Evolutionary conservation across 83 land plant genomes (phyloP).

Genomic region (Diphasiastrum complanatum): DNA sequence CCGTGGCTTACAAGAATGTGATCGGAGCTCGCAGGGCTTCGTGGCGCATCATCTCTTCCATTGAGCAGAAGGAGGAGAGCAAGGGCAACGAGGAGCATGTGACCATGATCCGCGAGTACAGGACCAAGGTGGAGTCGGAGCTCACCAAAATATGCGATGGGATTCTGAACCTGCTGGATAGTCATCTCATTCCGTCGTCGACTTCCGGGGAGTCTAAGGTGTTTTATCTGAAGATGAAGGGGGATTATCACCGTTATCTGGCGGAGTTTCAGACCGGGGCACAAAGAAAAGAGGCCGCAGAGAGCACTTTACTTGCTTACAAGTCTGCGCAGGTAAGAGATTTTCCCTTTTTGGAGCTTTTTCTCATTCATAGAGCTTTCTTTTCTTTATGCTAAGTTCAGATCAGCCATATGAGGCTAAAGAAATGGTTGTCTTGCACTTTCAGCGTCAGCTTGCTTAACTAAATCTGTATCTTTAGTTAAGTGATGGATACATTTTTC

Average conservation of each 20-base stretch:
- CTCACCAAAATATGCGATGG: neutral
- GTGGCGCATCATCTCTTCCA: no score
- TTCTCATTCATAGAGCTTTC: no score
- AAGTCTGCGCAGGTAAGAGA: neutral
- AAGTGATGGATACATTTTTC: no score
- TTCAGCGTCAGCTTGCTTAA: no score
- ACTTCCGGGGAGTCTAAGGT: neutral
- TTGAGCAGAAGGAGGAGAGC: no score
- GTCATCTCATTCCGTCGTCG: neutral
- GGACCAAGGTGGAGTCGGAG: neutral
- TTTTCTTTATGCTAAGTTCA: no score
- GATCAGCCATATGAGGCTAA: no score
- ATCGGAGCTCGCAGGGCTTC: no score
- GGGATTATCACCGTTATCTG: slow-evolving; percentile 1
- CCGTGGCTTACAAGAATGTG: no score
- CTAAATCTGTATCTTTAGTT: no score
- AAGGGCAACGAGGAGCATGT: slow-evolving; percentile 2
- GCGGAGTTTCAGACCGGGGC: neutral
- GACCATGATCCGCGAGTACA: neutral
- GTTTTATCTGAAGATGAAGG: neutral
- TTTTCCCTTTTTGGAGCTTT: neutral
- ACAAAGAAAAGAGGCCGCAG: neutral
- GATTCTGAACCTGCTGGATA: neutral
- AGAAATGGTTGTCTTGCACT: no score
- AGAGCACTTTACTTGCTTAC: neutral